phyloP scores from a whole-genome alignment of 495 filamentous ascomycete species.

The Mycothermus thermophilus region DNA sequence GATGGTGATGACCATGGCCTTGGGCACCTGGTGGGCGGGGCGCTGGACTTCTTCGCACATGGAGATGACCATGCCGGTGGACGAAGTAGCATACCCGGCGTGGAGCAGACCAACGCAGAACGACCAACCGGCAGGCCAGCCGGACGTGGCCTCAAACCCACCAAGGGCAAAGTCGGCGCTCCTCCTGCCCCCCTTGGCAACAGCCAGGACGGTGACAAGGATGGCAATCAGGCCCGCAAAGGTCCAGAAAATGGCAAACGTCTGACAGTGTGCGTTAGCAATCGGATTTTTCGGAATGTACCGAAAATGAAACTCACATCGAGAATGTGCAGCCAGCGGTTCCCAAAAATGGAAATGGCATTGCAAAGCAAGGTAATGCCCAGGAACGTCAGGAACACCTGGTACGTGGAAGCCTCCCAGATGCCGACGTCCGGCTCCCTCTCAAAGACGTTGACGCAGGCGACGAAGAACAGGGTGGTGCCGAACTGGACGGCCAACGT shows the following conservation, averaged over 20 bases:
- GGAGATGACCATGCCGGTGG: constrained; percentile 40
- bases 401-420: constrained; percentile 36
- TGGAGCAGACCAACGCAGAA: constrained; percentile 36
- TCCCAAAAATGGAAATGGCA: constrained; percentile 41
- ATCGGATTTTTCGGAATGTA: background rate
- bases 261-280: constrained; percentile 15
- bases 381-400: constrained; percentile 47
- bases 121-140: constrained; percentile 36
- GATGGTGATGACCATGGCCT: constrained; percentile 38
- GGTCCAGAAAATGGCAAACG: constrained; percentile 39
- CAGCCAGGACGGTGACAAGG: constrained; percentile 27
- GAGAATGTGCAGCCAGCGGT: constrained; percentile 41
- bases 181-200: constrained; percentile 32
- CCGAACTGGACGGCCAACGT: constrained; percentile 57
- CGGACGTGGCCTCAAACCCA: constrained; percentile 33
- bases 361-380: constrained; percentile 42
- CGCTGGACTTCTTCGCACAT: constrained; percentile 39
- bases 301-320: constrained; percentile 27
- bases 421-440: constrained; percentile 21
- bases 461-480: constrained; percentile 40
- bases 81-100: constrained; percentile 37
- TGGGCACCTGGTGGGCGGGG: constrained; percentile 36
- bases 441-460: constrained; percentile 41
- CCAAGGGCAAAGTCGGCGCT: constrained; percentile 28
- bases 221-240: constrained; percentile 34